Base-by-base conservation (phyloP, 805 yeast species). In the Starmerella apicola region DNA sequence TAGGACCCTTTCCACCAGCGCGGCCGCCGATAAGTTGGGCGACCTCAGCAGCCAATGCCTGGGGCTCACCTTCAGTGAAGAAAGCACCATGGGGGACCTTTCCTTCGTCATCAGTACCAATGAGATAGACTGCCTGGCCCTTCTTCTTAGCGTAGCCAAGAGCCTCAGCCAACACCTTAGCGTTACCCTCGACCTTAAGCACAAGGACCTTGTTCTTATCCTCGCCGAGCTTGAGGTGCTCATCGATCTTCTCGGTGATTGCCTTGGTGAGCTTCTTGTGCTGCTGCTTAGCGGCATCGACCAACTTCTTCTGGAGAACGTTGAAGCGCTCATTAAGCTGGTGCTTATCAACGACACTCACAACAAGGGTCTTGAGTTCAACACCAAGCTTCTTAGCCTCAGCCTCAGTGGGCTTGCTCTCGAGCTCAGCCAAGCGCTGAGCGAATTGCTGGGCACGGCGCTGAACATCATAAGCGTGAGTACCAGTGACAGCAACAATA, bases 1-100 rank as follows among this genome's bases (percentile, higher is more conserved):
- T 77, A 50, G 84, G 82, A 48, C 95, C 97, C 65, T 84, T 91
- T 62, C 99, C 99, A 65, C 99, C 99, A 43, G 95, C 93, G 62
- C 81, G 84, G 62, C 99, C 99, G 50, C 98, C 99, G 52, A 91
- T 75, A 53, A 69, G 66, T 27, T 66, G 63, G 33, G 86, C 67
- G 32, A 81, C 97, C 41, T 71, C 64, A 38, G 69, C 62, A 24
- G 93, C 93, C 51, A 85, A 70, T 22, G 74, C 85, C 42, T 78
- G 70, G 38, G 93, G 86, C 48, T 78, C 71, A 51, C 85, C 85
- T 49, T 78, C 64, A 29, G 85, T 81, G 37, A 91, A 68, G 64
- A 77, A 91, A 59, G 94, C 85, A 50, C 96, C 98, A 57, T 91
- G 98, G 12, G 96, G 97, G 55, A 88, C 82, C 64, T 79, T 85